phyloP scores from a whole-genome alignment of 2,329 filamentous ascomycete genomes.

The Parastagonospora avenae region DNA sequence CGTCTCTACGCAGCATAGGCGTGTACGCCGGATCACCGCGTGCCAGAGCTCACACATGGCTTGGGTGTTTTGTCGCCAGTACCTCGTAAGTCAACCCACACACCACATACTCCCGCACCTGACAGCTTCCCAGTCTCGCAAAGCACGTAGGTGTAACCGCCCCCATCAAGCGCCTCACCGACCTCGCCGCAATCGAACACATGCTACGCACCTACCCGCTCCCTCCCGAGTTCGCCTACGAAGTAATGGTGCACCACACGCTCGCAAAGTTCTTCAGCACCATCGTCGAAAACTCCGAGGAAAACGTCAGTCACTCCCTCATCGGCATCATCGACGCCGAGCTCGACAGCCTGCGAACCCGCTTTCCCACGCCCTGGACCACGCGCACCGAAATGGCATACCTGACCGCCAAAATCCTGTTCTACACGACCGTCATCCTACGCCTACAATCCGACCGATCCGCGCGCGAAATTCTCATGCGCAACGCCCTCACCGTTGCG shows the following conservation, averaged over 20 bases:
- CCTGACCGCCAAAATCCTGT: constrained; percentile 21
- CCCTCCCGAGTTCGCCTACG: constrained; percentile 23
- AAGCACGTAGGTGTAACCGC: constrained; percentile 25
- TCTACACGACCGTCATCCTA: constrained; percentile 28
- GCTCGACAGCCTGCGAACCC: constrained; percentile 19
- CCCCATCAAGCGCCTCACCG: constrained; percentile 14
- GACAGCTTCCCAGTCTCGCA: constrained; percentile 20
- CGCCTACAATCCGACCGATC: constrained; percentile 21
- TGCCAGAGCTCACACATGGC: constrained; percentile 25
- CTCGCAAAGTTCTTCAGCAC: constrained; percentile 26
- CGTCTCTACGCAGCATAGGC: constrained; percentile 21
- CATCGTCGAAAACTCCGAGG: constrained; percentile 21
- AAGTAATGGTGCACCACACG: constrained; percentile 28
- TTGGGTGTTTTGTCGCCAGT: constrained; percentile 25
- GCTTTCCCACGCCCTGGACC: constrained; percentile 21
- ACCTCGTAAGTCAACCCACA: constrained; percentile 16
- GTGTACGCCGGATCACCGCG: constrained; percentile 15
- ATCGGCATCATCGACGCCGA: constrained; percentile 26
- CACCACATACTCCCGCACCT: background rate
- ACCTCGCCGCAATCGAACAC: constrained; percentile 24
- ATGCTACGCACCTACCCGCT: constrained; percentile 22
- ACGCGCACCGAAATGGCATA: constrained; percentile 16
- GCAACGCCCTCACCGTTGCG: constrained; percentile 19
- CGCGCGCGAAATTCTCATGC: constrained; percentile 23
- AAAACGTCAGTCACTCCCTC: constrained; percentile 22